These are phyloP conservation scores for Daedalea quercina DNA, from an alignment of 768 basidiomycete species.

Conservation along the genomic window DNA sequence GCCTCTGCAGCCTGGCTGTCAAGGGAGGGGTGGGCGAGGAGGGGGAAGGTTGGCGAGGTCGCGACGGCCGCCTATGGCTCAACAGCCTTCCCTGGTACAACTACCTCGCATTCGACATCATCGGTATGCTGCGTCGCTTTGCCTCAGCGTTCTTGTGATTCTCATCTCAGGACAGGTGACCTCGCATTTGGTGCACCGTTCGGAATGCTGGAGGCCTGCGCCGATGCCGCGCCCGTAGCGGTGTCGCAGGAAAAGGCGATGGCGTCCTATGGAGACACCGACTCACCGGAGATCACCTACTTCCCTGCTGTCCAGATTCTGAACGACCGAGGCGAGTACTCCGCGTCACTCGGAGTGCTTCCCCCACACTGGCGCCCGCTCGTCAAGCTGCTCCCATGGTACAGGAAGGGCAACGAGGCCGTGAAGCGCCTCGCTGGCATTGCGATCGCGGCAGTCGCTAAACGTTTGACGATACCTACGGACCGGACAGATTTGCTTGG, in stretches of 20 bases:
- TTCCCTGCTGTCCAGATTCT: slow-evolving; percentile 82
- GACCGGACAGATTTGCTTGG: slow-evolving; percentile 78
- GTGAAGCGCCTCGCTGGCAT: slow-evolving; percentile 72
- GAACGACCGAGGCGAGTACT: slow-evolving; percentile 85
- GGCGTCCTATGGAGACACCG: slow-evolving; percentile 44
- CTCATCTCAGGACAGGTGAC: slow-evolving; percentile 43
- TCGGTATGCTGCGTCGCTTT: slow-evolving; percentile 34
- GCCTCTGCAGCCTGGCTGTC: slow-evolving; percentile 45
- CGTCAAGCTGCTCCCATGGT: slow-evolving; percentile 60
- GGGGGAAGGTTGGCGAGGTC: slow-evolving; percentile 53
- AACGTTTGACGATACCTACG: slow-evolving; percentile 57
- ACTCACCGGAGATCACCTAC: slow-evolving; percentile 26
- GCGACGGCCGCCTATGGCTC: slow-evolving; percentile 59
- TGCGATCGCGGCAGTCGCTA: slow-evolving; percentile 56
- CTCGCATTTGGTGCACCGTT: slow-evolving; percentile 84
- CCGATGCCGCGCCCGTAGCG: slow-evolving; percentile 67
- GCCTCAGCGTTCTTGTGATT: slow-evolving; percentile 12
- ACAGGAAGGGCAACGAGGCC: slow-evolving; percentile 54
- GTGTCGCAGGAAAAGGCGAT: slow-evolving; percentile 48
- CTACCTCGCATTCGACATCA: slow-evolving; percentile 68
- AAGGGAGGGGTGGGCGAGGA: slow-evolving; percentile 51
- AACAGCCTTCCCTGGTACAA: slow-evolving; percentile 70
- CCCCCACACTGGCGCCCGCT: slow-evolving; percentile 67
- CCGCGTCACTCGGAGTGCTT: slow-evolving; percentile 75
- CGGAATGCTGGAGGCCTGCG: slow-evolving; percentile 73